Base-by-base conservation (phyloP, 1,284 basidiomycete species). In the Trametes polyzona region DNA sequence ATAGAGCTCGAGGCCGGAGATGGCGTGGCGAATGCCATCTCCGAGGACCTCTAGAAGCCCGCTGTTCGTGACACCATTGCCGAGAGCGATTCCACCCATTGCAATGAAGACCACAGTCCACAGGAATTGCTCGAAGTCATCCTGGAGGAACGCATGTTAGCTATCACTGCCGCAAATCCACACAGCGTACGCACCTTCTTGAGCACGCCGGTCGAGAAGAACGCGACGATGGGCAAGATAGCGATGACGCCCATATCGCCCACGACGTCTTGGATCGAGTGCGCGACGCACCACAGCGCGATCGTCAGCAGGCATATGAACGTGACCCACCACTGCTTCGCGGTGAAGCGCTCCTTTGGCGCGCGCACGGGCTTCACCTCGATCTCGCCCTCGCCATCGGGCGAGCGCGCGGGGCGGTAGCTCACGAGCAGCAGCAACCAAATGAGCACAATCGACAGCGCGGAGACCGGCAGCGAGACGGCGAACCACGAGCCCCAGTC, bases 191-290 rank as follows among this genome's bases (percentile, higher is more conserved):
- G 30, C 55, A 92, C 95, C 87, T 98, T 98, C 68, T 95, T 94
- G 52, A 99, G 76, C 11, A 98, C 88, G 3, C 95, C 94, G 0
- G 95, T 94, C 2, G 93, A 92, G 73, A 99, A 99, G 79, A 98
- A 98, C 8, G 93, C 88, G 3, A 98, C 82, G 58, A 99, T 83
- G 0, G 96, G 97, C 33, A 99, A 81, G 64, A 99, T 89, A 0
- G 96, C 96, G 65, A 99, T 96, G 66, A 98, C 83, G 23, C 96
- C 95, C 96, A 99, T 99, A 72, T 99, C 96, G 11, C 97, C 97
- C 1, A 99, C 79, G 41, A 80, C 77, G 19, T 78, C 74, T 71
- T 97, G 87, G 57, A 99, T 84, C 67, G 81, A 78, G 70, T 93
- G 91, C 67, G 93, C 96, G 30, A 95, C 73, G 71, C 95, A 97